Percentiles rank a stretch among this genome's conserved stretches.
These are phyloP conservation scores for Neofusicoccum cordaticola DNA, from an alignment of 2,329 filamentous ascomycete genomes.

Conservation along the genomic window DNA sequence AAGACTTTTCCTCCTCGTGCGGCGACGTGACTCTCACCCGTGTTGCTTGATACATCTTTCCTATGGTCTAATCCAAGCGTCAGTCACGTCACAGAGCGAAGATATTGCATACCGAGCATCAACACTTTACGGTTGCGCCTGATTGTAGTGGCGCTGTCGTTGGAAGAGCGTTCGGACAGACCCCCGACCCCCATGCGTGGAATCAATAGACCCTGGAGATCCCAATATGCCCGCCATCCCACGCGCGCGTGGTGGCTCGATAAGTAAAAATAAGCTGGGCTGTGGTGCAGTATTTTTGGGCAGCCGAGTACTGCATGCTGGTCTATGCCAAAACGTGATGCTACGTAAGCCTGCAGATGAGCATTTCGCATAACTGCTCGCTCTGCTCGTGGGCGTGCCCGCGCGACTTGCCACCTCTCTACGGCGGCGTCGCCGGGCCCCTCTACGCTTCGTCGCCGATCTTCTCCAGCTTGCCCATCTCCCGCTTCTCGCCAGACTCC, in stretches of 20 bases:
- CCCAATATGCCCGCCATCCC: slow-evolving; percentile 9
- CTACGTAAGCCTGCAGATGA: slow-evolving; percentile 14
- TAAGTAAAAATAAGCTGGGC: neutral
- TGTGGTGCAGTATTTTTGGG: slow-evolving; percentile 3
- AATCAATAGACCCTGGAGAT: slow-evolving; percentile 14
- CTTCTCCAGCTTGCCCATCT: slow-evolving; percentile 95
- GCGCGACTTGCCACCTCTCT: neutral
- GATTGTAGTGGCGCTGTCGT: slow-evolving; percentile 33
- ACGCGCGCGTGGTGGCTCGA: neutral
- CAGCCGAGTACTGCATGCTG: slow-evolving; percentile 4
- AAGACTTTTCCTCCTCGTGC: slow-evolving; percentile 67
- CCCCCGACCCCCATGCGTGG: slow-evolving; percentile 13
- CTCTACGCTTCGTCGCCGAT: slow-evolving; percentile 64
- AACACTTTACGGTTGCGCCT: slow-evolving; percentile 40
- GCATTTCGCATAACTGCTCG: slow-evolving; percentile 15
- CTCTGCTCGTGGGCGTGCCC: neutral
- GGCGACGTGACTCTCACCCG: slow-evolving; percentile 69
- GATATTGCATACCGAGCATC: slow-evolving; percentile 66
- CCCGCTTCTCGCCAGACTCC: slow-evolving; percentile 85
- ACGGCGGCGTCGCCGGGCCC: neutral
- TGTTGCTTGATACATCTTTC: slow-evolving; percentile 69
- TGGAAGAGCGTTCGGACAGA: slow-evolving; percentile 55
- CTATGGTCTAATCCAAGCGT: slow-evolving; percentile 56
- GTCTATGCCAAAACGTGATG: slow-evolving; percentile 10
- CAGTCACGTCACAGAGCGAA: slow-evolving; percentile 70